Conservation (phyloP, 352 stramenopile species). For the Globisporangium canariense region DNA sequence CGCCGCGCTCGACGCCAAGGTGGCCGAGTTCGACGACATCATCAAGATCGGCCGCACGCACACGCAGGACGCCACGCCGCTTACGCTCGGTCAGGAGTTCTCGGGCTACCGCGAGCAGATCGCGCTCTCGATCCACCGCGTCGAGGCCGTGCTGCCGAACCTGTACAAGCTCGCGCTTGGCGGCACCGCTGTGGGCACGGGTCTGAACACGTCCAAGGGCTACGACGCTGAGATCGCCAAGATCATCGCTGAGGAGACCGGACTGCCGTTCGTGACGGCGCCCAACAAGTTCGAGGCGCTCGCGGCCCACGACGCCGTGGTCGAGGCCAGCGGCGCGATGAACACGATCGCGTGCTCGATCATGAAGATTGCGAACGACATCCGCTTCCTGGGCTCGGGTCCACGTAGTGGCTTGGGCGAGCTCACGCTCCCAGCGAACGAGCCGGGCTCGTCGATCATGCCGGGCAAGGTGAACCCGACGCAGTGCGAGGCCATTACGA, state of each 20-base stretch:
- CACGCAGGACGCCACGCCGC: constrained; percentile 92
- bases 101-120: constrained; percentile 93
- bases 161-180: constrained; percentile 93
- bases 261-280: constrained; percentile 92
- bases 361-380: constrained; percentile 83
- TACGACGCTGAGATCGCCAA: constrained; percentile 93
- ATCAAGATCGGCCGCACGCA: constrained; percentile 98
- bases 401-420: constrained; percentile 58
- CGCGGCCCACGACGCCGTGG: constrained; percentile 62
- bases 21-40: constrained; percentile 90
- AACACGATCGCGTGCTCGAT: constrained; percentile 71
- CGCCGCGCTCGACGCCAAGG: constrained; percentile 82
- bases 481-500: constrained; percentile 95
- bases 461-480: constrained; percentile 83
- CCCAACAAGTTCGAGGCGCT: constrained; percentile 95
- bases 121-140: constrained; percentile 84
- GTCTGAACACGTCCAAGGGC: constrained; percentile 87
- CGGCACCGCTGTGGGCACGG: constrained; percentile 95
- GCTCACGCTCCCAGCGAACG: constrained; percentile 62
- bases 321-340: constrained; percentile 65
- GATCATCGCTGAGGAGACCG: constrained; percentile 92
- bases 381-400: constrained; percentile 63
- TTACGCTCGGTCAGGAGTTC: constrained; percentile 98
- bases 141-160: constrained; percentile 79
- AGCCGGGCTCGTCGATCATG: constrained; percentile 75